These are phyloP conservation scores for Nephelium lappaceum DNA, from an alignment of 345 rosid species.

Conservation along the genomic window DNA sequence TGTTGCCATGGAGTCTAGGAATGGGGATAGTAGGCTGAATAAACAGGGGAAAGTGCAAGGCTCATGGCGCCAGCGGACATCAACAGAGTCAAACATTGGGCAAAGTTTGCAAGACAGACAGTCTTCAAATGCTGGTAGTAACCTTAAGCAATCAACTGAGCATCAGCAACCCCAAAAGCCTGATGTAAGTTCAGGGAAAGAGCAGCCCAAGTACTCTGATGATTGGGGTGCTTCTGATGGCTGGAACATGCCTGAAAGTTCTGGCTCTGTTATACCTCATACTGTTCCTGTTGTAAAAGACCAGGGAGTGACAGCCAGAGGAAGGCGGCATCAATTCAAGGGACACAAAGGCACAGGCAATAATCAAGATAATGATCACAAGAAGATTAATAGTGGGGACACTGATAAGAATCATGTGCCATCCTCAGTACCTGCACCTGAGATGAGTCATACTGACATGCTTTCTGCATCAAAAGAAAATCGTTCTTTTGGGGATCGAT, in stretches of 20 bases:
- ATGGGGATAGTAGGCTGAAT: conserved; percentile 58
- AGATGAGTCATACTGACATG: conserved; percentile 43
- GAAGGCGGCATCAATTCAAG: conserved; percentile 54
- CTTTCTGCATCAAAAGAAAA: conserved; percentile 59
- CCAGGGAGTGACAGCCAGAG: conserved; percentile 50
- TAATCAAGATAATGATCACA: conserved; percentile 53
- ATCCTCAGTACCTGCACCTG: conserved; percentile 42
- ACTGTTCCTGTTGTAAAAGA: conserved; percentile 47
- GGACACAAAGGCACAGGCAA: conserved; percentile 52
- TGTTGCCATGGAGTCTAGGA: conserved; percentile 42
- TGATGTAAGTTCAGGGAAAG: conserved; percentile 42
- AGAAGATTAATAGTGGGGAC: conserved; percentile 47
- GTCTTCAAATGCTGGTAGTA: conserved; percentile 37
- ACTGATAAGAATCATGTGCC: conserved; percentile 39
- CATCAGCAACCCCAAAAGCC: conserved; percentile 44
- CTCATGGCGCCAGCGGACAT: conserved; percentile 69
- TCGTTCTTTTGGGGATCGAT: conserved; percentile 53
- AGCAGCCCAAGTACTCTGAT: conserved; percentile 46
- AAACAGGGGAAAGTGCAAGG: conserved; percentile 67
- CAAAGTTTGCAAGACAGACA: conserved; percentile 42
- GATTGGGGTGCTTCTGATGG: conserved; percentile 57
- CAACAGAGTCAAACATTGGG: conserved; percentile 39
- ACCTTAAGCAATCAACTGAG: conserved; percentile 44
- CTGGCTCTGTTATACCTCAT: conserved; percentile 33
- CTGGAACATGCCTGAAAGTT: conserved; percentile 57